Evolutionary conservation across 2,329 filamentous ascomycete genomes (phyloP).

Genomic region (Diaporthe vexans): DNA sequence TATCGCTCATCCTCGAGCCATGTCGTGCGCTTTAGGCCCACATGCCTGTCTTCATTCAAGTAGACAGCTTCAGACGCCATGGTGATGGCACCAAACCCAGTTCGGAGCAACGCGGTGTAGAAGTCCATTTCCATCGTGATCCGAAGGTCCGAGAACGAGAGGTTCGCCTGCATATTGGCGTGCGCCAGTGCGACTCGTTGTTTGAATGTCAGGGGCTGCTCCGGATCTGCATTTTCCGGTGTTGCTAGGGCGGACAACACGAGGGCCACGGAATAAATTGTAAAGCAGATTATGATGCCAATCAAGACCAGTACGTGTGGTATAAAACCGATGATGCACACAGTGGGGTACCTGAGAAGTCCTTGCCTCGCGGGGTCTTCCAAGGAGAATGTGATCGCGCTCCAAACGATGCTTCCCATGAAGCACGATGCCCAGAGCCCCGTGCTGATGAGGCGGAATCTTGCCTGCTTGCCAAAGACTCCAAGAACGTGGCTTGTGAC

Average conservation of each 20-base stretch:
- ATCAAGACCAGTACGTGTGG: constrained; percentile 89
- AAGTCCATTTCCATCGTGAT: constrained; percentile 94
- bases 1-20: constrained; percentile 94
- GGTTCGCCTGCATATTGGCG: constrained; percentile 91
- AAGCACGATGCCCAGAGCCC: constrained; percentile 92
- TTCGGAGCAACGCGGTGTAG: constrained; percentile 88
- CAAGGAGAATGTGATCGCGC: constrained; percentile 73
- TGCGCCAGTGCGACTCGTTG: constrained; percentile 81
- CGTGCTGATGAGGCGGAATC: constrained; percentile 86
- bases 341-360: constrained; percentile 89
- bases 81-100: constrained; percentile 89
- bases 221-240: constrained; percentile 60
- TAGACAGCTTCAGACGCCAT: constrained; percentile 97
- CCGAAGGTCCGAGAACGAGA: constrained; percentile 84
- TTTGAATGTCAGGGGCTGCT: constrained; percentile 57
- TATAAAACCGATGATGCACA: constrained; percentile 95
- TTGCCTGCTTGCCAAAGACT: constrained; percentile 83
- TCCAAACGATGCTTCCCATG: constrained; percentile 87
- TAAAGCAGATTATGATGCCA: constrained; percentile 81
- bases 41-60: constrained; percentile 86
- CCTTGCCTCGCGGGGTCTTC: constrained; percentile 74
- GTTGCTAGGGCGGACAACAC: constrained; percentile 79
- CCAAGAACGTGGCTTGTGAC: constrained; percentile 87
- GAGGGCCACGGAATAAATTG: constrained; percentile 84
- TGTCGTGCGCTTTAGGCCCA: constrained; percentile 82